phyloP scores from a whole-genome alignment of 306 rosid genomes.

The Cucumis sativus region DNA sequence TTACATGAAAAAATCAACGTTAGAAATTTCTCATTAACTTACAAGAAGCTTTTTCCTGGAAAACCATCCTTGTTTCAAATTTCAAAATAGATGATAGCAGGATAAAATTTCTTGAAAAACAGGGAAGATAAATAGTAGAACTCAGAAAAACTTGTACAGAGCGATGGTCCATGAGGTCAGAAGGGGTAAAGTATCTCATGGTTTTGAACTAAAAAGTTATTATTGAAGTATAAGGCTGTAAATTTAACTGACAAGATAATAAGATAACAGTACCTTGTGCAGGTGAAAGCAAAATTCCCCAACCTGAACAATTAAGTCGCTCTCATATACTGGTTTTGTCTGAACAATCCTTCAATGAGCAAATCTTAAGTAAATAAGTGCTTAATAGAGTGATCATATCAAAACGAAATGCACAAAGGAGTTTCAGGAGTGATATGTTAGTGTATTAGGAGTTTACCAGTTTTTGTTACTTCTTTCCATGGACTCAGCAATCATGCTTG shows the following conservation, averaged over 20 bases:
- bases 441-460: constrained; percentile 29
- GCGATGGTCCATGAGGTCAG: background rate
- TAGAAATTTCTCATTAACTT: background rate
- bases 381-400: background rate
- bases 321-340: constrained; percentile 25
- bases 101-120: background rate
- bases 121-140: background rate
- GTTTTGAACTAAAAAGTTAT: background rate
- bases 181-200: background rate
- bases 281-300: constrained; percentile 62
- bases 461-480: constrained; percentile 39
- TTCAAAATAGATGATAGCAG: background rate
- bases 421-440: background rate
- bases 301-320: constrained; percentile 48
- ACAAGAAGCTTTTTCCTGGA: background rate
- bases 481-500: constrained; percentile 36
- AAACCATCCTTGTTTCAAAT: background rate
- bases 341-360: constrained; percentile 43
- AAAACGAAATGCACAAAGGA: background rate
- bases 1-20: background rate
- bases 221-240: background rate
- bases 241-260: background rate
- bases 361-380: background rate
- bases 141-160: background rate
- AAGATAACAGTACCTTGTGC: constrained; percentile 49